These are phyloP conservation scores for Fusarium aywerte DNA, from an alignment of 2,329 filamentous ascomycete species.

Conservation along the genomic window DNA sequence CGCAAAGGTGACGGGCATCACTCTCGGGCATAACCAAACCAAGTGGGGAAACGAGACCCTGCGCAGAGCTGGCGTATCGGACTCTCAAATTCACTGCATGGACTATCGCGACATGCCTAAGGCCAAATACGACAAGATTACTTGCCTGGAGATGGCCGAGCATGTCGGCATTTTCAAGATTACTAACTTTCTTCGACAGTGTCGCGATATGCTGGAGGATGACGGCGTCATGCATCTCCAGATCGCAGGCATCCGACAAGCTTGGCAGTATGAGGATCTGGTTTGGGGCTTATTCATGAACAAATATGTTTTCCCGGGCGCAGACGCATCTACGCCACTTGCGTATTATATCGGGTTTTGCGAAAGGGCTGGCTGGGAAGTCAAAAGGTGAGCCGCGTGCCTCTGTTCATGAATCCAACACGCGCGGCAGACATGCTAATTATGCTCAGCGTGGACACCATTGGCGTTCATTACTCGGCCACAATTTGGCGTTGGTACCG, in stretches of 20 bases:
- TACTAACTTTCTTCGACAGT: conserved; percentile 79
- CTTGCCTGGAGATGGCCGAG: conserved; percentile 96
- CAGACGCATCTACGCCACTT: conserved; percentile 90
- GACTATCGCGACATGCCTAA: conserved; percentile 93
- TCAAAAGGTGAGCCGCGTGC: conserved; percentile 67
- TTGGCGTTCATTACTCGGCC: conserved; percentile 6
- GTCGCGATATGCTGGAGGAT: conserved; percentile 92
- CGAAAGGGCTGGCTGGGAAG: conserved; percentile 72
- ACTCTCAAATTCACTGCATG: conserved; percentile 90
- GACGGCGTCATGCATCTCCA: conserved; percentile 95
- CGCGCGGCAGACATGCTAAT: not conserved
- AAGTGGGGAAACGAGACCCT: conserved; percentile 92
- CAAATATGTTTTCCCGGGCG: conserved; percentile 98
- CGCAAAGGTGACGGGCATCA: conserved; percentile 84
- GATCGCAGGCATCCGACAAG: conserved; percentile 88
- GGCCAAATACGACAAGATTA: conserved; percentile 89
- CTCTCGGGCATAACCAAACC: conserved; percentile 91
- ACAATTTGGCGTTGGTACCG: conserved; percentile 9
- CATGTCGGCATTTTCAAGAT: conserved; percentile 93
- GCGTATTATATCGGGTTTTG: conserved; percentile 83
- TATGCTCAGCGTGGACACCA: conserved; percentile 3
- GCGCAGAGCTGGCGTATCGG: conserved; percentile 78
- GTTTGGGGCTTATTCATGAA: conserved; percentile 99
- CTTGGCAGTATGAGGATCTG: conserved; percentile 96
- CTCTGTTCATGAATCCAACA: not conserved